Base-by-base conservation (phyloP, 73 alveolate species). In the Paramecium sexaurelia region DNA sequence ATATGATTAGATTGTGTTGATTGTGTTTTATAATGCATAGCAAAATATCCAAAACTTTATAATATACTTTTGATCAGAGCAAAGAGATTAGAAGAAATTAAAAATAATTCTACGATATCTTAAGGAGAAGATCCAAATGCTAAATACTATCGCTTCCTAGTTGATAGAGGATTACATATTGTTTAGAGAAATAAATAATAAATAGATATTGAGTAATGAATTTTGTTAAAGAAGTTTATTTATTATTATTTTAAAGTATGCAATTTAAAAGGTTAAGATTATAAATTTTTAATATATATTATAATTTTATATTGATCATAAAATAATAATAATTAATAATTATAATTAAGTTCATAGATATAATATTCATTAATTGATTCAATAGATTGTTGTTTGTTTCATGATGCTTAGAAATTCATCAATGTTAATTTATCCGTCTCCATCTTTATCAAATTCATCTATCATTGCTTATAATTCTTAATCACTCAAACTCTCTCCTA, bases 391-490 rank as follows among this genome's bases (percentile, higher is more conserved):
- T n/a, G 99, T 98, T 95, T 98, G 96, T 96, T 97, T 97, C 99
- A 98, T 98, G 85, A 98, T 98, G 96, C 96, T 98, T 78, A 98
- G 93, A 96, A 98, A 98, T 92, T 98, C 99, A 75, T 97, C 99
- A 9, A 88, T 68, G 24, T 91, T 95, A 47, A 96, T 95, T 85
- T 95, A 97, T 20, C 99, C 99, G 87, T 96, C 99, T 22, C 97
- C 97, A 87, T 97, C 99, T 78, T 95, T 97, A 93, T 95, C 99
- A 69, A 96, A 97, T 88, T 96, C 99, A 87, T 98, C 99, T 35
- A 98, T 98, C 99, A 98, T 98, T 32, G 99, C 99, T 85, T 98
- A 95, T 55, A 98, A 93, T 92, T 98, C 99, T 71, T 97, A 99
- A 87, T 98, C 99, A 26, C 99, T 94, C 35, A 98, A 87, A 93